Percentiles rank a stretch among this genome's conserved stretches.
These are phyloP conservation scores for Myriosclerotinia scirpicola DNA, from an alignment of 2,329 filamentous ascomycete species.

Conservation along the genomic window DNA sequence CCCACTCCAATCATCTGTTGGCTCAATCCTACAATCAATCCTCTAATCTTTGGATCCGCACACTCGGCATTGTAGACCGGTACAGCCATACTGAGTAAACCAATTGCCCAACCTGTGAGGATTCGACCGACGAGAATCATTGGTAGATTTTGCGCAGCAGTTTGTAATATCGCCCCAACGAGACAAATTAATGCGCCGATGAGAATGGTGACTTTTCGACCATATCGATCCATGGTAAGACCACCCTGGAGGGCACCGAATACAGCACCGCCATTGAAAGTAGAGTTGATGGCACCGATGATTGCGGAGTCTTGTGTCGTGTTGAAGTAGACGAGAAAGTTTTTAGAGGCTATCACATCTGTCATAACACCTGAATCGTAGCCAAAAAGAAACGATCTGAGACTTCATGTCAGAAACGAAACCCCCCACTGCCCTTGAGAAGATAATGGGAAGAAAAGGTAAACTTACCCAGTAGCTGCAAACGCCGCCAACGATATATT, in stretches of 20 bases:
- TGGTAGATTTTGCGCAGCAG: constrained; percentile 52
- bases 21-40: constrained; percentile 59
- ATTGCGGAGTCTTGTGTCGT: constrained; percentile 39
- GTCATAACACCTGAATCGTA: constrained; percentile 42
- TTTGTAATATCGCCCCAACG: constrained; percentile 60
- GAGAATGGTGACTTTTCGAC: constrained; percentile 57
- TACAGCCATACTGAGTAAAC: constrained; percentile 62
- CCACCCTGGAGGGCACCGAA: constrained; percentile 46
- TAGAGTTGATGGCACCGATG: constrained; percentile 59
- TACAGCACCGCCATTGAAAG: constrained; percentile 62
- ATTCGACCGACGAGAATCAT: constrained; percentile 60
- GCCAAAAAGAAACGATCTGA: constrained; percentile 45
- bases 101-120: constrained; percentile 58
- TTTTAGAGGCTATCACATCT: constrained; percentile 36
- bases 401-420: constrained; percentile 17
- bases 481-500: constrained; percentile 47
- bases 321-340: constrained; percentile 40
- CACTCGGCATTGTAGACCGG: constrained; percentile 67
- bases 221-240: constrained; percentile 55
- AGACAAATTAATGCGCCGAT: constrained; percentile 59
- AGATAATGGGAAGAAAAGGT: neutral
- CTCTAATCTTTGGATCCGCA: constrained; percentile 62
- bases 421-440: neutral
- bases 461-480: constrained; percentile 43
- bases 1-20: constrained; percentile 67